Conservation (phyloP, 768 basidiomycete species). For the Strobilomyces confusus region DNA sequence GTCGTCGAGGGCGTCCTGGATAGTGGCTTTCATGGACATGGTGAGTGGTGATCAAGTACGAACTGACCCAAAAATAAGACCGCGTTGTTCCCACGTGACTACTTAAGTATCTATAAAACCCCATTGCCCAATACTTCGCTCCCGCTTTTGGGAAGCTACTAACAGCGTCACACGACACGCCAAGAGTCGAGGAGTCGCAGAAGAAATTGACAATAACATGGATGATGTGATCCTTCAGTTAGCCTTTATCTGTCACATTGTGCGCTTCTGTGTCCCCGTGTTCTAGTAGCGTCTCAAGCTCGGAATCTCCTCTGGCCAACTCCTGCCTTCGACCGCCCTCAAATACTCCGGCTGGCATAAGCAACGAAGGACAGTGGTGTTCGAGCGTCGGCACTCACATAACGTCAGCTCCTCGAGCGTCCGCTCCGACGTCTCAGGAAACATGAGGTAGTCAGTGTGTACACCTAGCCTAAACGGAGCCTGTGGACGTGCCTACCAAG, state of each 20-base stretch:
- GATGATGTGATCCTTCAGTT: background rate
- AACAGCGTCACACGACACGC: no score
- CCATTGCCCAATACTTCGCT: no score
- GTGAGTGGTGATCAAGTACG: background rate
- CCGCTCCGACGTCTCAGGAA: slow-evolving; percentile 15
- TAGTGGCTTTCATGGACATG: slow-evolving; percentile 38
- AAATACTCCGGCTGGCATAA: background rate
- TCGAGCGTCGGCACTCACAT: slow-evolving; percentile 4
- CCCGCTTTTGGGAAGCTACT: no score
- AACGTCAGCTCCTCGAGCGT: slow-evolving; percentile 18
- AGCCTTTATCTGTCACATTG: background rate
- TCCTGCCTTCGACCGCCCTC: background rate
- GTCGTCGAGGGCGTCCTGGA: slow-evolving; percentile 59
- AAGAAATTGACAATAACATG: no score
- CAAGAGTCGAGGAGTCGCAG: no score
- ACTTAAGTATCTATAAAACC: no score
- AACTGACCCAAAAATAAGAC: slow-evolving; percentile 2
- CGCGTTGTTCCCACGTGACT: slow-evolving; percentile 31
- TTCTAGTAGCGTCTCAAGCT: background rate
- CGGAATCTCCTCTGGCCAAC: background rate
- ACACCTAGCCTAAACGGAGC: no score
- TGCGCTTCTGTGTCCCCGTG: background rate
- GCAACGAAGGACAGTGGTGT: background rate
- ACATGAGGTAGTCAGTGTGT: slow-evolving; percentile 3
- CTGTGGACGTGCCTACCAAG: background rate